Conservation (phyloP, 768 basidiomycete species). For the Sporobolomyces roseus region DNA sequence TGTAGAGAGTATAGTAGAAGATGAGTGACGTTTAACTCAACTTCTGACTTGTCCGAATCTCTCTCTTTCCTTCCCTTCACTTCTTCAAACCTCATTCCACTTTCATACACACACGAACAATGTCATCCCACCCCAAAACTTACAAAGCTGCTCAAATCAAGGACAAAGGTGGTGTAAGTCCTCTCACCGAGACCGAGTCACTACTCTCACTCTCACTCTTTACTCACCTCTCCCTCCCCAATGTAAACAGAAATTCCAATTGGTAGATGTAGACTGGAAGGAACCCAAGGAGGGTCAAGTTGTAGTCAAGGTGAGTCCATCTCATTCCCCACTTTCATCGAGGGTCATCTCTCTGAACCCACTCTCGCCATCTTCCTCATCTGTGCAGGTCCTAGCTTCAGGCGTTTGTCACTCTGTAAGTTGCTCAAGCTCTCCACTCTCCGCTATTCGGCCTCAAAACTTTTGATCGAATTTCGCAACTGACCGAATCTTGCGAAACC, state of each 20-base stretch:
- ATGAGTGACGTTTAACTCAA: no score
- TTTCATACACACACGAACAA: neutral
- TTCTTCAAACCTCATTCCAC: neutral
- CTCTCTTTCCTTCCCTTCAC: neutral
- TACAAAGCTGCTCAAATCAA: slow-evolving; percentile 19
- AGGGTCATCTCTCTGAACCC: neutral
- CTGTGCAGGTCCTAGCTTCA: slow-evolving; percentile 21
- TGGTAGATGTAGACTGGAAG: slow-evolving; percentile 21
- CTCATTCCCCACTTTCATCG: neutral
- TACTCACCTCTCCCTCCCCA: neutral
- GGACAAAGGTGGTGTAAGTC: slow-evolving; percentile 10
- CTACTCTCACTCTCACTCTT: no score
- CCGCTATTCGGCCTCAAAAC: no score
- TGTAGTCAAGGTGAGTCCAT: slow-evolving; percentile 17
- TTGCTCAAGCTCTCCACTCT: no score
- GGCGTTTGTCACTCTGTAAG: slow-evolving; percentile 38
- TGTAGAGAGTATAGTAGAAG: neutral
- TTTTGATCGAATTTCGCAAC: no score
- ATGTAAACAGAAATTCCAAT: neutral
- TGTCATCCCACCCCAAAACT: slow-evolving; percentile 7
- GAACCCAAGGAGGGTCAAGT: slow-evolving; percentile 7
- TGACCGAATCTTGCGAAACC: no score
- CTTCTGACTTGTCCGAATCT: neutral
- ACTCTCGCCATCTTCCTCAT: neutral
- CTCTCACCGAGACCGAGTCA: neutral